phyloP scores from a whole-genome alignment of 2,329 filamentous ascomycete species.

The Thielaviopsis populi region DNA sequence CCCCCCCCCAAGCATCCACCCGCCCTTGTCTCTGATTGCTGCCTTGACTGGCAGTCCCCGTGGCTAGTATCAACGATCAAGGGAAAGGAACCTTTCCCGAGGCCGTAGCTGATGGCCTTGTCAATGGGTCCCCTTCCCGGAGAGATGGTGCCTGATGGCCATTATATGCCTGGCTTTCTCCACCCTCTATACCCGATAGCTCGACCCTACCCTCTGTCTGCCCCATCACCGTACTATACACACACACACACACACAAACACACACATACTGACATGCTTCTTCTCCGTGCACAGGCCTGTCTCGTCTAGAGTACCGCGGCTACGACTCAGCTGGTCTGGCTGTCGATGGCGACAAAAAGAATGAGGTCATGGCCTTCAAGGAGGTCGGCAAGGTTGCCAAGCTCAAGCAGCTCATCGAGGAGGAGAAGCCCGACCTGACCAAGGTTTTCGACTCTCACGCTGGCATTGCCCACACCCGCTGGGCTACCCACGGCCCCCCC shows the following conservation, averaged over 20 bases:
- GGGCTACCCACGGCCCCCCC: conserved; percentile 93
- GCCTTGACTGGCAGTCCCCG: not conserved
- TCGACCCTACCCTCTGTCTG: not conserved
- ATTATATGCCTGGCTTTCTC: no score
- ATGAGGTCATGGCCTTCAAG: conserved; percentile 94
- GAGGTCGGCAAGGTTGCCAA: conserved; percentile 98
- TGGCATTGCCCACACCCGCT: conserved; percentile 96
- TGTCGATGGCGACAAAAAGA: conserved; percentile 96
- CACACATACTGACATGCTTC: not conserved
- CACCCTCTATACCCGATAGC: not conserved
- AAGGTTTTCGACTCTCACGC: conserved; percentile 97
- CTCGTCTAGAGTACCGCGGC: conserved; percentile 92
- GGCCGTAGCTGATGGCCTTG: not conserved
- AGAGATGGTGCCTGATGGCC: no score
- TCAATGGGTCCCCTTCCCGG: no score
- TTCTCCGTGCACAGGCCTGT: conserved; percentile 56
- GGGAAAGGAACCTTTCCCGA: not conserved
- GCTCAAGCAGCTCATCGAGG: conserved; percentile 81
- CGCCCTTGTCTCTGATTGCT: not conserved
- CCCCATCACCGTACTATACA: not conserved
- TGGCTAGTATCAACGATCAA: not conserved
- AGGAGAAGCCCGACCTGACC: conserved; percentile 66
- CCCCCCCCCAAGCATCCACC: conserved; percentile 15
- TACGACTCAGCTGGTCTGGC: conserved; percentile 97
- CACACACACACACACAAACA: no score